Conservation (phyloP, 2,329 filamentous ascomycete genomes). For the Phaeosphaeria sp. region DNA sequence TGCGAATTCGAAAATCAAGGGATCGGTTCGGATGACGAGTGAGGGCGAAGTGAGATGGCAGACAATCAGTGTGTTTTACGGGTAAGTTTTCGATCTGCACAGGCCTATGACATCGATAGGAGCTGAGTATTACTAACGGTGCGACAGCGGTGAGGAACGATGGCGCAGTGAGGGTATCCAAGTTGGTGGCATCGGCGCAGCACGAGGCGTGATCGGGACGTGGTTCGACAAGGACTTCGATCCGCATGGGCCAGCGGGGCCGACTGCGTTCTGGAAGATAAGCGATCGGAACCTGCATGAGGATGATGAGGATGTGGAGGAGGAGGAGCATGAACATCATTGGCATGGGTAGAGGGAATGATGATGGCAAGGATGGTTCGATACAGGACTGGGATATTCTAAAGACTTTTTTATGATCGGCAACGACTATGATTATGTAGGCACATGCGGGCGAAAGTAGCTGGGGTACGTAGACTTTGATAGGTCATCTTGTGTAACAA, state of each 20-base stretch:
- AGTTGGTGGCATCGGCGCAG: constrained; percentile 70
- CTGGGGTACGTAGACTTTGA: too few species aligned
- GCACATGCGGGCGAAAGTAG: too few species aligned
- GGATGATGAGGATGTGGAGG: constrained; percentile 12
- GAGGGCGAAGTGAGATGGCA: constrained; percentile 80
- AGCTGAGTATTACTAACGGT: constrained; percentile 28
- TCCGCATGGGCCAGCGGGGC: constrained; percentile 72
- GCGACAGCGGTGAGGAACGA: constrained; percentile 66
- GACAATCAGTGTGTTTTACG: constrained; percentile 67
- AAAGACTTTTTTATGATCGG: background rate
- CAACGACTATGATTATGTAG: background rate
- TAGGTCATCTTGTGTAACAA: too few species aligned
- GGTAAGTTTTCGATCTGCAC: constrained; percentile 38
- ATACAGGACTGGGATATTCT: background rate
- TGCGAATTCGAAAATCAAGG: constrained; percentile 70
- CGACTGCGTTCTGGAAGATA: constrained; percentile 80
- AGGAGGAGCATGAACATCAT: constrained; percentile 24
- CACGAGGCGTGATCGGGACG: constrained; percentile 72
- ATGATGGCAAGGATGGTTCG: background rate
- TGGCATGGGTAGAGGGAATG: background rate
- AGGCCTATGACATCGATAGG: background rate
- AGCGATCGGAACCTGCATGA: constrained; percentile 51
- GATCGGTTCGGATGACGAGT: constrained; percentile 69
- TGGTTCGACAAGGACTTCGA: constrained; percentile 82
- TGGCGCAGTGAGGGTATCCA: constrained; percentile 83